Conservation (phyloP, 169 alveolate species). For the Amoebophrya sp. region DNA sequence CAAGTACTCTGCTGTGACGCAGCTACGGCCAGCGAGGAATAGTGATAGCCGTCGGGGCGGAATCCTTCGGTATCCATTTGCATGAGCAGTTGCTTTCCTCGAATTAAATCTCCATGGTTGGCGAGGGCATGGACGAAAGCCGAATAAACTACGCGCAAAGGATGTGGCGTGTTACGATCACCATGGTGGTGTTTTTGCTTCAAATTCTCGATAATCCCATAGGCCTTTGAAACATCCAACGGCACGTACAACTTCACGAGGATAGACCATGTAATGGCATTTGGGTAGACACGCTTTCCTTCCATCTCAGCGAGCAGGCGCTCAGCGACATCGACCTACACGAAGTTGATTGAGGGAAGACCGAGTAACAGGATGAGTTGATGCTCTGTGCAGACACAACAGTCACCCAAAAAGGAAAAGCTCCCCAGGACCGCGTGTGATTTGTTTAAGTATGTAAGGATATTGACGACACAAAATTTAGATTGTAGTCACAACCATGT, state of each 20-base stretch:
- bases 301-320: conserved; percentile 30
- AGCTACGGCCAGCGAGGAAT: not conserved
- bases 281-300: conserved; percentile 15
- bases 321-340: conserved; percentile 32
- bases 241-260: conserved; percentile 2
- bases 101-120: not conserved
- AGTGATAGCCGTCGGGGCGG: not conserved
- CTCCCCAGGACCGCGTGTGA: too few relatives aligned
- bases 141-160: not conserved
- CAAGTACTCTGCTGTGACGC: not conserved
- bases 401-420: too few relatives aligned
- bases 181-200: not conserved
- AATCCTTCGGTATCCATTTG: not conserved
- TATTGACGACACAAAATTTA: too few relatives aligned
- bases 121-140: conserved; percentile 1
- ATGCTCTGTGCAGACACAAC: too few relatives aligned
- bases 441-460: too few relatives aligned
- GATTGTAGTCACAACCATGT: too few relatives aligned
- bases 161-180: too few relatives aligned
- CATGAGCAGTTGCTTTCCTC: not conserved
- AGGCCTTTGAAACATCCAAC: not conserved
- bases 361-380: too few relatives aligned
- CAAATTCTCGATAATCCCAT: not conserved
- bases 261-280: not conserved
- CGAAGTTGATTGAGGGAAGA: too few relatives aligned